phyloP scores from a whole-genome alignment of 257 asterid genomes.

The Cinchona pubescens region DNA sequence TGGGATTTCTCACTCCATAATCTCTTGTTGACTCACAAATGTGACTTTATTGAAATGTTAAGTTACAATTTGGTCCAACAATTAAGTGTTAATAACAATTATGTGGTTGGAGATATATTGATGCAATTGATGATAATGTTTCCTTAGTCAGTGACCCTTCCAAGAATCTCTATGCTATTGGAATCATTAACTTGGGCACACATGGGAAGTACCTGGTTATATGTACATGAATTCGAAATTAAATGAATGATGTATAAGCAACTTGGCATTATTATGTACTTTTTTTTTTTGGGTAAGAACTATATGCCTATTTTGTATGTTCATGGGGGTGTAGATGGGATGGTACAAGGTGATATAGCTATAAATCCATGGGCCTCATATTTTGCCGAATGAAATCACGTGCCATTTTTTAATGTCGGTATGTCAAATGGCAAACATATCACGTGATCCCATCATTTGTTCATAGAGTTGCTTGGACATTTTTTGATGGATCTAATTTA shows the following conservation, averaged over 20 bases:
- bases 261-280: no score
- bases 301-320: no score
- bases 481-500: no score
- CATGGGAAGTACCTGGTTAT: slow-evolving; percentile 5
- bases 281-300: no score
- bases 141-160: not conserved
- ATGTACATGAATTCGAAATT: not conserved
- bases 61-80: not conserved
- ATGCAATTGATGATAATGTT: not conserved
- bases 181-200: slow-evolving; percentile 4
- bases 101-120: slow-evolving; percentile 2
- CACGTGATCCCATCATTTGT: slow-evolving; percentile 24
- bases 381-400: slow-evolving; percentile 25
- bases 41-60: not conserved
- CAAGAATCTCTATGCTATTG: not conserved
- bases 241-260: no score
- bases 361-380: no score
- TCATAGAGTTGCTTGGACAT: not conserved
- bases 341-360: not conserved
- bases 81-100: not conserved
- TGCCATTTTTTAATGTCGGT: slow-evolving; percentile 9
- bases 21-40: not conserved
- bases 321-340: no score
- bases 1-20: no score
- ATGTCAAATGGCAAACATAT: not conserved